Percentiles rank a stretch among this genome's conserved stretches.
These are phyloP conservation scores for Kazachstania psychrophila DNA, from an alignment of 805 yeast genomes.

Conservation along the genomic window DNA sequence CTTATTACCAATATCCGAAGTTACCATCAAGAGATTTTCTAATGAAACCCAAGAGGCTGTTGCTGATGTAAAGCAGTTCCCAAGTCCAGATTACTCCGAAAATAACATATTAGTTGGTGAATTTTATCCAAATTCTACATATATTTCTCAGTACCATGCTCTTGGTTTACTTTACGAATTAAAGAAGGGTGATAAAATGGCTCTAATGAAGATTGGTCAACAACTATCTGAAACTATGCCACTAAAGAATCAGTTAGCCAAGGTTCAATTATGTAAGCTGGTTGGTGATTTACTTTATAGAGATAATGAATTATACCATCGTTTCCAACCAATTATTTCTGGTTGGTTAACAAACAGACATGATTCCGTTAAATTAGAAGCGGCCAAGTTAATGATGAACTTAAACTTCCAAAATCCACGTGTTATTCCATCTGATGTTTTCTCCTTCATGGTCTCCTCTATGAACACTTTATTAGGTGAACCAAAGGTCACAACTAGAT, in stretches of 20 bases:
- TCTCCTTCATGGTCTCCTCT: constrained; percentile 59
- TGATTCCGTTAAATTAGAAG: constrained; percentile 88
- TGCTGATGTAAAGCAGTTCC: constrained; percentile 33
- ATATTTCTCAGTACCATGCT: constrained; percentile 91
- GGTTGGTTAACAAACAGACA: constrained; percentile 70
- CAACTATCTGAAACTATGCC: constrained; percentile 54
- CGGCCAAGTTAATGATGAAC: constrained; percentile 49
- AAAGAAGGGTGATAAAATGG: constrained; percentile 88
- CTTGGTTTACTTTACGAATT: constrained; percentile 81
- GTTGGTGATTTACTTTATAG: constrained; percentile 63
- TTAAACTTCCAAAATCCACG: constrained; percentile 46
- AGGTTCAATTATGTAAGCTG: constrained; percentile 75
- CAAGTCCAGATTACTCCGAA: constrained; percentile 13
- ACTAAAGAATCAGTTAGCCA: constrained; percentile 73
- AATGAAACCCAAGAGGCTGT: constrained; percentile 93
- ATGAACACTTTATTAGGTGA: constrained; percentile 73
- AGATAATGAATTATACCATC: constrained; percentile 49
- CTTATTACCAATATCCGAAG: constrained; percentile 79
- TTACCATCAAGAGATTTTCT: constrained; percentile 86
- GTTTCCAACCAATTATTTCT: constrained; percentile 45
- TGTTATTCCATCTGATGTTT: constrained; percentile 53
- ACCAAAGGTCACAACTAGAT: constrained; percentile 82
- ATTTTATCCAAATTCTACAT: constrained; percentile 60
- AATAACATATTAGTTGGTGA: constrained; percentile 9
- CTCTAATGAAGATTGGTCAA: constrained; percentile 80